Evolutionary conservation across 352 stramenopile species (phyloP).

Genomic region (Globisporangium cederbergense): DNA sequence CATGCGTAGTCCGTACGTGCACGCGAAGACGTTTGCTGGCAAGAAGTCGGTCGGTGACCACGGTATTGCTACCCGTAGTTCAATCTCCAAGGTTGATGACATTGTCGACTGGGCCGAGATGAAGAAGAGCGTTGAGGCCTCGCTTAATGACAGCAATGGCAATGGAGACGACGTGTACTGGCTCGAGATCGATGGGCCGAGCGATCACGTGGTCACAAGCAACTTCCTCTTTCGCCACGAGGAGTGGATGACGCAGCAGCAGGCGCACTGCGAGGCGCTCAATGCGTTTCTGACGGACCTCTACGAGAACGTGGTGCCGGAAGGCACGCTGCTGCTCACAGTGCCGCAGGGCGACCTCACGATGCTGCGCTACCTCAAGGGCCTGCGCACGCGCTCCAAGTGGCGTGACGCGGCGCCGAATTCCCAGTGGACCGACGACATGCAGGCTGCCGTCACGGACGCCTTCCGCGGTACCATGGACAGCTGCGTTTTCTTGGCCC

Average conservation of each 20-base stretch:
- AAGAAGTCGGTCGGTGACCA: not conserved
- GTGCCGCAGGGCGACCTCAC: conserved; percentile 72
- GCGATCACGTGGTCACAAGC: conserved; percentile 27
- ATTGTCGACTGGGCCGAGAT: conserved; percentile 34
- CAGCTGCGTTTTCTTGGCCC: conserved; percentile 70
- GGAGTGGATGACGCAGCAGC: conserved; percentile 64
- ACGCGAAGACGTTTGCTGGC: conserved; percentile 28
- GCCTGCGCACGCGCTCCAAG: conserved; percentile 62
- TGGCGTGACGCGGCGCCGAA: conserved; percentile 59
- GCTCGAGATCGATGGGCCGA: conserved; percentile 66
- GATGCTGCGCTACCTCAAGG: conserved; percentile 72
- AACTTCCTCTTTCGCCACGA: conserved; percentile 65
- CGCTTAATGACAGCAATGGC: conserved; percentile 15
- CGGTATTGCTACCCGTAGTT: not conserved
- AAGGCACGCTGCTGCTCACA: conserved; percentile 56
- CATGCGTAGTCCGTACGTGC: conserved; percentile 45
- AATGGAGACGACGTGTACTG: conserved; percentile 61
- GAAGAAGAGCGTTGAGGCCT: conserved; percentile 28
- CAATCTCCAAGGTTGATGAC: conserved; percentile 28
- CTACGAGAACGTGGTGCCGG: conserved; percentile 31
- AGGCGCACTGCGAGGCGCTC: conserved; percentile 41
- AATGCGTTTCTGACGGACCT: conserved; percentile 49
- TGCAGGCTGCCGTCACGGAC: conserved; percentile 65
- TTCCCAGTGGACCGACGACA: conserved; percentile 35
- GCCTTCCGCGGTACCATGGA: conserved; percentile 70